Evolutionary conservation across 345 rosid genomes (phyloP).

Genomic region (Laguncularia racemosa): DNA sequence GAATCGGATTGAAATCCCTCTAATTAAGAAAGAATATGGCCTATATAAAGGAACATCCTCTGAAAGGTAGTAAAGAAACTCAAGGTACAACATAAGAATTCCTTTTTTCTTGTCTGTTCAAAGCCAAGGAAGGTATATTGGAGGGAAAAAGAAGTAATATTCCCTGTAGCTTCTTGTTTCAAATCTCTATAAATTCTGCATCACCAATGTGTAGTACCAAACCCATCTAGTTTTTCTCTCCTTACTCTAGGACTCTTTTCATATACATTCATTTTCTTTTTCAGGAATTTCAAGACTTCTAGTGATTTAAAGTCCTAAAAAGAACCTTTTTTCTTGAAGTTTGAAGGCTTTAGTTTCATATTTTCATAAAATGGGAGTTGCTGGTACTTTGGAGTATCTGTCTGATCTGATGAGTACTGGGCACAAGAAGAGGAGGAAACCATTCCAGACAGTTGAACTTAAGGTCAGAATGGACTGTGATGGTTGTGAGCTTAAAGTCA

Average conservation of each 20-base stretch:
- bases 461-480: constrained; percentile 98
- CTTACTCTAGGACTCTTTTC: neutral
- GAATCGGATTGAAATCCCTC: constrained; percentile 8
- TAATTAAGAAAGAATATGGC: neutral
- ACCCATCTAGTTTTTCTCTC: neutral
- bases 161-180: too few relatives aligned
- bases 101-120: constrained; percentile 18
- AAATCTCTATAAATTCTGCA: too few relatives aligned
- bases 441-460: constrained; percentile 75
- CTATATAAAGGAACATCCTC: constrained; percentile 12
- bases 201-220: too few relatives aligned
- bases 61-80: constrained; percentile 14
- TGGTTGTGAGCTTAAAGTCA: constrained; percentile 97
- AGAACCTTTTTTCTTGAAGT: too few relatives aligned
- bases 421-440: constrained; percentile 54
- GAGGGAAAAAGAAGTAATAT: constrained; percentile 5
- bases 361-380: constrained; percentile 59
- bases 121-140: constrained; percentile 37
- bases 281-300: too few relatives aligned
- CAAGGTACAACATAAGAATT: constrained; percentile 5
- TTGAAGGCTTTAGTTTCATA: too few relatives aligned
- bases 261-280: neutral
- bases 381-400: constrained; percentile 70
- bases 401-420: constrained; percentile 66
- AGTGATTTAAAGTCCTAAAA: too few relatives aligned